These are phyloP conservation scores for Cynanchum wilfordii DNA, from an alignment of 257 asterid genomes.

Conservation along the genomic window DNA sequence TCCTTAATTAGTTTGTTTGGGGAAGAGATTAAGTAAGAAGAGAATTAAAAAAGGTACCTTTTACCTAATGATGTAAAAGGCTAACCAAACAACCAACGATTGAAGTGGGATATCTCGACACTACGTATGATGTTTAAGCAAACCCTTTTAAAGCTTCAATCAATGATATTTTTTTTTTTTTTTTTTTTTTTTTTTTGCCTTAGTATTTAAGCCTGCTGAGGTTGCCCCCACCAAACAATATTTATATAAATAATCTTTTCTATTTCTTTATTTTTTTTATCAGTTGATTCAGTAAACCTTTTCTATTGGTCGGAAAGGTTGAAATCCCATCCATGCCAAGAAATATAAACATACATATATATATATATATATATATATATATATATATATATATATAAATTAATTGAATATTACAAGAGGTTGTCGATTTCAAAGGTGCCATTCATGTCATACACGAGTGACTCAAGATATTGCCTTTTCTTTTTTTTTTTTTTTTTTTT, in stretches of 20 bases:
- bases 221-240: constrained; percentile 48
- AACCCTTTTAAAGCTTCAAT: constrained; percentile 37
- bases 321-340: constrained; percentile 37
- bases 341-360: no score
- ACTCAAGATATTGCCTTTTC: constrained; percentile 12
- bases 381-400: neutral
- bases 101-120: constrained; percentile 45
- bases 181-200: no score
- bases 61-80: constrained; percentile 82
- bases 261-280: constrained; percentile 6
- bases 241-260: constrained; percentile 2
- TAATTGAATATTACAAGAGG: constrained; percentile 26
- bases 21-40: constrained; percentile 24
- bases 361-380: neutral
- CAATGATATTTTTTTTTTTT: no score
- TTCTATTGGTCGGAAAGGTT: constrained; percentile 56
- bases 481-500: neutral
- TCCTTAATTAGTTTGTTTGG: constrained; percentile 30
- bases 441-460: constrained; percentile 42
- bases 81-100: constrained; percentile 47
- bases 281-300: constrained; percentile 28
- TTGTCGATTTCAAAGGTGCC: constrained; percentile 56
- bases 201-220: constrained; percentile 40
- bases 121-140: constrained; percentile 47
- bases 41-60: constrained; percentile 43